Evolutionary conservation across 2,329 filamentous ascomycete species (phyloP).

Genomic region (Calcarisporium arbuscula): DNA sequence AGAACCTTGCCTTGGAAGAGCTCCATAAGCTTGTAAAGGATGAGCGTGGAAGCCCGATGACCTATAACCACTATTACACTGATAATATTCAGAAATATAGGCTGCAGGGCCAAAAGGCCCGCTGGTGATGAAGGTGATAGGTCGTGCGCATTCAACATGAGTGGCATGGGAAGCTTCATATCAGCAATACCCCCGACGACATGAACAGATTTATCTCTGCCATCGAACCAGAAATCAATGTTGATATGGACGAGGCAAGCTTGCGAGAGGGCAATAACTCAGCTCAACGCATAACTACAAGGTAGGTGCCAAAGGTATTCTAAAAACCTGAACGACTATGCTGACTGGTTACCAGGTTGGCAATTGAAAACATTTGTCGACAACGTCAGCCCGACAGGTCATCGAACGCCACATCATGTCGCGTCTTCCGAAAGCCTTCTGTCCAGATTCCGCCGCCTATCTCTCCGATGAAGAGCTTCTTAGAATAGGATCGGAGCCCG

Average conservation of each 20-base stretch:
- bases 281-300: conserved; percentile 18
- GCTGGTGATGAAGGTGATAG: conserved; percentile 5
- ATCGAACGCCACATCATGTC: conserved; percentile 16
- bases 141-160: neutral
- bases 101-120: conserved; percentile 6
- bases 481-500: conserved; percentile 1
- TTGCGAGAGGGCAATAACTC: conserved; percentile 11
- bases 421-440: conserved; percentile 9
- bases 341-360: conserved; percentile 5
- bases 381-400: conserved; percentile 16
- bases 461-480: conserved; percentile 5
- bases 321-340: no score
- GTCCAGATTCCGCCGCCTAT: conserved; percentile 2
- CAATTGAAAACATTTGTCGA: conserved; percentile 17
- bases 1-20: conserved; percentile 5
- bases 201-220: conserved; percentile 7
- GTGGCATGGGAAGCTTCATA: conserved; percentile 5
- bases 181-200: conserved; percentile 5
- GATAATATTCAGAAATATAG: conserved; percentile 11
- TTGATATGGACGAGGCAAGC: conserved; percentile 15
- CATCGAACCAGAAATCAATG: conserved; percentile 6
- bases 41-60: conserved; percentile 9
- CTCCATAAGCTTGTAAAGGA: conserved; percentile 11
- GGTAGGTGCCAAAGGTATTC: conserved; percentile 3
- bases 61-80: conserved; percentile 14